A percentile compares a stretch with the other conserved stretches of the same genome.
Conservation (phyloP, 495 filamentous ascomycete species). For the Hyaloscypha finlandica region DNA sequence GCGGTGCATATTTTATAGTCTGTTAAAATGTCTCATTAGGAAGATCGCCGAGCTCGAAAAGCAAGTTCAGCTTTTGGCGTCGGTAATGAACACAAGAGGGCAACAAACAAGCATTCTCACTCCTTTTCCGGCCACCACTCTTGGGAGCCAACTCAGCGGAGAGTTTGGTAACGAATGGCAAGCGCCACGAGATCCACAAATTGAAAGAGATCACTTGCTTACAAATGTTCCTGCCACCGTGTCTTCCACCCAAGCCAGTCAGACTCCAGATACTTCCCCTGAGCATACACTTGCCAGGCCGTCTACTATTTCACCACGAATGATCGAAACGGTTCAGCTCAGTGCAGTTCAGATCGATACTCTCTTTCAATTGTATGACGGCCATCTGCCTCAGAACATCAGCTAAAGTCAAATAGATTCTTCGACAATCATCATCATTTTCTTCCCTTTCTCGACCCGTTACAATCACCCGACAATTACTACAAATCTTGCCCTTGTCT, state of each 20-base stretch:
- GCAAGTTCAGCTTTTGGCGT: background rate
- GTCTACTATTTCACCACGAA: background rate
- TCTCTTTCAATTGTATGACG: background rate
- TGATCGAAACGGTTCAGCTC: constrained; percentile 30
- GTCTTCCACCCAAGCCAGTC: background rate
- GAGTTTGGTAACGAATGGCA: background rate
- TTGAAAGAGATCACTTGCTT: background rate
- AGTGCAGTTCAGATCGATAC: constrained; percentile 45
- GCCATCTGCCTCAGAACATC: background rate
- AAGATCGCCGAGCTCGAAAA: constrained; percentile 4
- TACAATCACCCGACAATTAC: background rate
- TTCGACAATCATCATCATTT: background rate
- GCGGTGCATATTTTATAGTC: too few relatives aligned
- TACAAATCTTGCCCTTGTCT: background rate
- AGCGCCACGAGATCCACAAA: background rate
- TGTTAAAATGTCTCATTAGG: constrained; percentile 11
- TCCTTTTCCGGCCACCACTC: background rate
- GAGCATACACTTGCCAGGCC: background rate
- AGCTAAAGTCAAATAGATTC: background rate
- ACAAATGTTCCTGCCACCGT: background rate
- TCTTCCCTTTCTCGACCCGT: background rate
- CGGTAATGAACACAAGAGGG: background rate
- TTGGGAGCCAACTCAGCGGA: background rate
- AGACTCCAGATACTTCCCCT: background rate
- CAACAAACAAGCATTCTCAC: background rate